Evolutionary conservation across 2,329 filamentous ascomycete species (phyloP).

Genomic region (Cadophora luteo-olivacea): DNA sequence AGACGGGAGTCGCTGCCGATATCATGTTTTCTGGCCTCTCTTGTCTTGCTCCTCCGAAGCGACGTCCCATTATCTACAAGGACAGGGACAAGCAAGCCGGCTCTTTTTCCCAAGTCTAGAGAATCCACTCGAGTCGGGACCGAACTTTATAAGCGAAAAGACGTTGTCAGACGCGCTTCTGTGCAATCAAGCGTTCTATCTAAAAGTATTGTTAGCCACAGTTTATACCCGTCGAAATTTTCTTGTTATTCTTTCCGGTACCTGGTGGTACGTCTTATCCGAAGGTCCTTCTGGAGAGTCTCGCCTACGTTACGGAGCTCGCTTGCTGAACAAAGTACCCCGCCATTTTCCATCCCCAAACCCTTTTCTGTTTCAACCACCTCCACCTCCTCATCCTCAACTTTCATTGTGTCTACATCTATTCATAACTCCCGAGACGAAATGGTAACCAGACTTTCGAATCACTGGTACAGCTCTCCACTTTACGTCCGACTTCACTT

Average conservation of each 20-base stretch:
- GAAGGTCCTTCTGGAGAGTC: neutral
- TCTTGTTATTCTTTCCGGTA: neutral
- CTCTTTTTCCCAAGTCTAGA: neutral
- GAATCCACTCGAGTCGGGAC: neutral
- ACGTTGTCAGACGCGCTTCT: constrained; percentile 8
- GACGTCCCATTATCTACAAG: neutral
- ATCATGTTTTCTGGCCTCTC: neutral
- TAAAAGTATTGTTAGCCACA: no score
- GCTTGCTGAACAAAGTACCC: neutral
- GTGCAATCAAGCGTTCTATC: neutral
- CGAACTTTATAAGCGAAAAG: constrained; percentile 2
- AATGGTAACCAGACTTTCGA: neutral
- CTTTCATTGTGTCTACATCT: neutral
- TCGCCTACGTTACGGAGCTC: neutral
- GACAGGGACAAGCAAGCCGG: constrained; percentile 7
- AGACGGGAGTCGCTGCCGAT: neutral
- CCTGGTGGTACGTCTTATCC: no score
- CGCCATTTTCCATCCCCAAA: neutral
- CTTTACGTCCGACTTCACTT: neutral
- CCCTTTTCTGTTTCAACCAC: neutral
- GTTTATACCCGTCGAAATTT: neutral
- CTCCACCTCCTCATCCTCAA: neutral
- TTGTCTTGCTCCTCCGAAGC: neutral
- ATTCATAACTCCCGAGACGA: neutral
- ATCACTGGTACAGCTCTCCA: neutral